A percentile compares a stretch with the other conserved stretches of the same genome.
phyloP scores from a whole-genome alignment of 208 protist species.

The Wallacemonas sp. region DNA sequence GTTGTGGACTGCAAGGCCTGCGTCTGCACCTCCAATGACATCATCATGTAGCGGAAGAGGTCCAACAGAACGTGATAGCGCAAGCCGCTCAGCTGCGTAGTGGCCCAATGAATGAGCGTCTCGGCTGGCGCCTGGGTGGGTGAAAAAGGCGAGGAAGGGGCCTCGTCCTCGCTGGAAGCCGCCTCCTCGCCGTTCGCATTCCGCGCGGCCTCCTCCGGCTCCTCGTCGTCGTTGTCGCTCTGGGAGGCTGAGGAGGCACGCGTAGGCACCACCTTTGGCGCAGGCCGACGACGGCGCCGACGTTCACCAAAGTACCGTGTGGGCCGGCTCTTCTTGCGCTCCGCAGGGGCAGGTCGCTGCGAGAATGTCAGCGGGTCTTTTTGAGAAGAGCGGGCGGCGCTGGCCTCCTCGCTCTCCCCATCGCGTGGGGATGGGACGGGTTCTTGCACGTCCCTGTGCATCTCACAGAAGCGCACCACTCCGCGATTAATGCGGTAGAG shows the following conservation, averaged over 20 bases:
- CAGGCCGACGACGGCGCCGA: conserved; percentile 22
- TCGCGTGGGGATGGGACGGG: conserved; percentile 4
- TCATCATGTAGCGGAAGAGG: conserved; percentile 21
- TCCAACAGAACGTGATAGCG: conserved; percentile 17
- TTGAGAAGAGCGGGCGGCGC: background rate
- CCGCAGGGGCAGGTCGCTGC: conserved; percentile 17
- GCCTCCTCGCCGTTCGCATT: background rate
- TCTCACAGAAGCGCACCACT: conserved; percentile 82
- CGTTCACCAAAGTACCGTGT: conserved; percentile 31
- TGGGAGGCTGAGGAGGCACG: background rate
- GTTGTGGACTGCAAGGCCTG: background rate
- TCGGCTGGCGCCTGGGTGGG: conserved; percentile 4
- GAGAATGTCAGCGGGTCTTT: conserved; percentile 27
- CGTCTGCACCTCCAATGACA: conserved; percentile 13
- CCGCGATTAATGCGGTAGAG: conserved; percentile 81
- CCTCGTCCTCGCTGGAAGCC: background rate
- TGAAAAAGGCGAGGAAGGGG: conserved; percentile 23
- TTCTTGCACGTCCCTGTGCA: conserved; percentile 53
- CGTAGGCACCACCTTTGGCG: background rate
- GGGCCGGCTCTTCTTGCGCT: conserved; percentile 5
- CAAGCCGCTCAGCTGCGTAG: conserved; percentile 3
- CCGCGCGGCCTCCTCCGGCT: background rate
- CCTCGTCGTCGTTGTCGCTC: background rate
- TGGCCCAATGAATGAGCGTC: conserved; percentile 11
- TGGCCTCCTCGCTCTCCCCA: background rate